Percentiles rank a stretch among this genome's conserved stretches.
Evolutionary conservation across 139 green algal genomes (phyloP).

Genomic region (Asterochloris erici): DNA sequence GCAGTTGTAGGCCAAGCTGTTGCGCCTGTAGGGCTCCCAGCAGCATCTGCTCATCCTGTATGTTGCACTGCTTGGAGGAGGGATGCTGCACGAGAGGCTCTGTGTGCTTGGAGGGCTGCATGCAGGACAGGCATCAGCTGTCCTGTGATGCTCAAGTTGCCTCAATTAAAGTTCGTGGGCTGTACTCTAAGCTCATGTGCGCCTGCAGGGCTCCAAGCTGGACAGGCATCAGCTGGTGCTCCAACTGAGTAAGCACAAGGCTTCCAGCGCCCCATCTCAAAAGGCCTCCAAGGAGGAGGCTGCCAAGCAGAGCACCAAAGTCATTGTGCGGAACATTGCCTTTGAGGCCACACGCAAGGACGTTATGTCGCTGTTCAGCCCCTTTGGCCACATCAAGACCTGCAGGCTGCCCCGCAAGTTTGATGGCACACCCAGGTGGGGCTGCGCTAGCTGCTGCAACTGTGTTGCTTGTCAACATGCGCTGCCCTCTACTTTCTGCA

Average conservation of each 20-base stretch:
- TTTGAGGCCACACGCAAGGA: slow-evolving; percentile 97
- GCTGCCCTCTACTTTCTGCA: background rate
- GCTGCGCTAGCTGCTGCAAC: background rate
- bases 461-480: background rate
- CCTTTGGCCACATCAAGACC: slow-evolving; percentile 94
- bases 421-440: slow-evolving; percentile 84
- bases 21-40: too few species aligned
- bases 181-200: too few species aligned
- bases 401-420: slow-evolving; percentile 96
- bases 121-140: too few species aligned
- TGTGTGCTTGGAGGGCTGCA: too few species aligned
- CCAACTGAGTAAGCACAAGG: slow-evolving; percentile 54
- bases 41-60: too few species aligned
- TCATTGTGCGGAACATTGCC: slow-evolving; percentile 97
- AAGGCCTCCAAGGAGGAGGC: slow-evolving; percentile 7
- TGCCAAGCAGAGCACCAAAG: slow-evolving; percentile 22
- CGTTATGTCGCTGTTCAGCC: slow-evolving; percentile 80
- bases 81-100: too few species aligned
- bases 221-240: slow-evolving; percentile 90
- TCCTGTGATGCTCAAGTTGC: too few species aligned
- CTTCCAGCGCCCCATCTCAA: background rate
- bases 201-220: slow-evolving; percentile 66
- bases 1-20: too few species aligned
- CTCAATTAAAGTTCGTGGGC: too few species aligned
- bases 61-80: too few species aligned